Evolutionary conservation across 164 flowering plant species (phyloP), one percentile per base, ranked within the genome.

Genomic region (Akebia trifoliata): DNA sequence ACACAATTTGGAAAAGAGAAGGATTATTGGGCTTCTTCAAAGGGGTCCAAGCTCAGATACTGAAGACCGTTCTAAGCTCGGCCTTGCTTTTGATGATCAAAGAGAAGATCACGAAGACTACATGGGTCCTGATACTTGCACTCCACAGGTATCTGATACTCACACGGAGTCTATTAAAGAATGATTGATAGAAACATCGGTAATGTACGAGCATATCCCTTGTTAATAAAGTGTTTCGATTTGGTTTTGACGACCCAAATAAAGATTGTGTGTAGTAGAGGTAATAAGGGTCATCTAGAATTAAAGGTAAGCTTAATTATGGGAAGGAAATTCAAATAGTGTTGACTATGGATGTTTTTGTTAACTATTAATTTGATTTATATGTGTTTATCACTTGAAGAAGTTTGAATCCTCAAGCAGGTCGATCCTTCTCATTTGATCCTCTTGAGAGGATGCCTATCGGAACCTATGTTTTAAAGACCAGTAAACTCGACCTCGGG

Each of bases 31-130:
- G 95, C 12, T 84, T 81, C 74, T 84, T 76, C 74, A 84, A 86
- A 65, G 95, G 95, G 10, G 50, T 86, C 60, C 69, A 75, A 6
- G 85, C 88, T 17, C 95, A 86, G 69, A 81, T 82, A 47, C 65
- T 86, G 43, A 85, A 85, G 65, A 85, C 92, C 9, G 91, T 87
- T 43, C 62, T 87, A 35, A 78, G 87, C 70, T 79, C 95, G 4
- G 91, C 95, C 3, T 64, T 87, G 78, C 87, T 74, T 62, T 63
- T 87, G 67, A 87, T 85, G 95, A 78, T 87, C 47, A 81, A 87
- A 72, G 95, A 87, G 74, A 87, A 87, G 70, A 80, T 83, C 66
- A 66, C 87, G 9, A 82, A 73, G 69, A 68, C 77, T 20, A 81
- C 95, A 30, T 85, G 92, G 95, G 77, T 87, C 40, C 31, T 83